Evolutionary conservation across 495 filamentous ascomycete genomes (phyloP).

Genomic region (Daldinia bambusicola): DNA sequence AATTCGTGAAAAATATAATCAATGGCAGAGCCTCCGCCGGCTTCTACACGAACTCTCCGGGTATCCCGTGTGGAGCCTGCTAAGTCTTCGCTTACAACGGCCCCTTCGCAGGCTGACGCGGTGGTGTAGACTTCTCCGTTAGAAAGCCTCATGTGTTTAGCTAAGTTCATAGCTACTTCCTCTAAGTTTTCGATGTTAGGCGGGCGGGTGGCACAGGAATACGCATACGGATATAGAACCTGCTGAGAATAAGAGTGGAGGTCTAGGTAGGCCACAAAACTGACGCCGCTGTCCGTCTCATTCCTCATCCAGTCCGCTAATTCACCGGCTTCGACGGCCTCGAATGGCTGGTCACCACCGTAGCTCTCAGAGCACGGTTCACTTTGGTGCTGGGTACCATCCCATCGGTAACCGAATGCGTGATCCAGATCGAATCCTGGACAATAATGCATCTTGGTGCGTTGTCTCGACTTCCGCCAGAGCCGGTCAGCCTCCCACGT

Average conservation of each 20-base stretch:
- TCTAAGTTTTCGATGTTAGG: conserved; percentile 91
- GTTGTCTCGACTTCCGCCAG: conserved; percentile 95
- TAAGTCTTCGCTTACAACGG: conserved; percentile 55
- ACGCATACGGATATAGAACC: conserved; percentile 91
- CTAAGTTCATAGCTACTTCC: conserved; percentile 88
- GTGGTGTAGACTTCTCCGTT: conserved; percentile 81
- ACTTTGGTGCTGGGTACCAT: conserved; percentile 67
- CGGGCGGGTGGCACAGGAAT: conserved; percentile 77
- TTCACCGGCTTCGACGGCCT: conserved; percentile 78
- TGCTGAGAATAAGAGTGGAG: conserved; percentile 97
- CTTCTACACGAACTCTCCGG: conserved; percentile 61
- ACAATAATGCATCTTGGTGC: conserved; percentile 83
- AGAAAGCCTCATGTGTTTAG: conserved; percentile 84
- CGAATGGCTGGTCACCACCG: conserved; percentile 83
- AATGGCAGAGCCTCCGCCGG: conserved; percentile 83
- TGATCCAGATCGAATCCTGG: conserved; percentile 90
- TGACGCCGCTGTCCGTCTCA: conserved; percentile 75
- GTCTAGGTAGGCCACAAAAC: conserved; percentile 86
- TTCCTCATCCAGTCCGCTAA: conserved; percentile 89
- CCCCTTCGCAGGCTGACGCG: conserved; percentile 88
- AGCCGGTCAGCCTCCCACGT: conserved; percentile 91
- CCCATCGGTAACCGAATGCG: conserved; percentile 86
- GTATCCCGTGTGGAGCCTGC: conserved; percentile 42
- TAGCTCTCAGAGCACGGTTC: conserved; percentile 96
- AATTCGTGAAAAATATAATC: conserved; percentile 97